phyloP scores from a whole-genome alignment of 176 grass and related monocot species.

The Oryza nivara region DNA sequence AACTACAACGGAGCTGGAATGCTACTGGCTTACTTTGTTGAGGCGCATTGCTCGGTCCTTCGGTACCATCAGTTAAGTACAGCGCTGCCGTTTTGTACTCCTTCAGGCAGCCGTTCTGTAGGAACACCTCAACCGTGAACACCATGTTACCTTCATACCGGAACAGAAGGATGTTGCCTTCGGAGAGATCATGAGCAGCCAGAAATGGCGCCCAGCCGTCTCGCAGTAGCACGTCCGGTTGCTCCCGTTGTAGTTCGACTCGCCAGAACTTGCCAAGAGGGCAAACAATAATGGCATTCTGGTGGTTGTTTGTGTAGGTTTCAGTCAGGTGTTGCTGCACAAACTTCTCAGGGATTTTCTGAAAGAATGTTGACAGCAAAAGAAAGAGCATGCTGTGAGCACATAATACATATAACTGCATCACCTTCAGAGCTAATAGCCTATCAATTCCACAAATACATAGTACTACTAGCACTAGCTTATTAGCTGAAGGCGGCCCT shows the following conservation, averaged over 20 bases:
- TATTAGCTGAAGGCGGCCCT: too few relatives aligned
- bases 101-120: conserved; percentile 23
- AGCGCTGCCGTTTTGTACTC: conserved; percentile 12
- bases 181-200: conserved; percentile 12
- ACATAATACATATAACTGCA: not conserved
- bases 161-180: conserved; percentile 44
- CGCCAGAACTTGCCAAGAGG: conserved; percentile 31
- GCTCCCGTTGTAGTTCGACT: conserved; percentile 6
- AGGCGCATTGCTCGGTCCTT: not conserved
- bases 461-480: too few relatives aligned
- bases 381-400: not conserved
- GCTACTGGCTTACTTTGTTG: not conserved
- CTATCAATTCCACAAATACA: too few relatives aligned
- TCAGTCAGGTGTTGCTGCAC: conserved; percentile 40
- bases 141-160: conserved; percentile 40
- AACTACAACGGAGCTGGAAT: not conserved
- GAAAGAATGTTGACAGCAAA: conserved; percentile 1
- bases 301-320: not conserved
- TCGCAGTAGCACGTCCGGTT: conserved; percentile 7
- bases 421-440: not conserved
- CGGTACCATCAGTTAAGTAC: not conserved
- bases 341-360: conserved; percentile 43
- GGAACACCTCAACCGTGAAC: conserved; percentile 30
- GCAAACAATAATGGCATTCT: conserved; percentile 23
- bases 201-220: conserved; percentile 34